These are phyloP conservation scores for Microbotryomycetes sp. DNA, from an alignment of 1,284 basidiomycete genomes.

Conservation along the genomic window DNA sequence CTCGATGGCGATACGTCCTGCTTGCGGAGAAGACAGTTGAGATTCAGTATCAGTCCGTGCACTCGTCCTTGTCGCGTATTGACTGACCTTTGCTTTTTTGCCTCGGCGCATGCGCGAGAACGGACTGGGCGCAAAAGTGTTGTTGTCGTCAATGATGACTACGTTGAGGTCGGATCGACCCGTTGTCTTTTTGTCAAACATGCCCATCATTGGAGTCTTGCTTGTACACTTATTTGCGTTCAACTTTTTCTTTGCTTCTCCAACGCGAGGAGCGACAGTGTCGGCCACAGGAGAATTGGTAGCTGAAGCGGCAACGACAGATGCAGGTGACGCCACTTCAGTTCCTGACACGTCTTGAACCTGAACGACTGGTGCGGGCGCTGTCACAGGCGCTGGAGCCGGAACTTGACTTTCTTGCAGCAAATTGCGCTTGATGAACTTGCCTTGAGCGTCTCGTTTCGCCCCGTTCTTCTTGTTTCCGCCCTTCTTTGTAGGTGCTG, in stretches of 20 bases:
- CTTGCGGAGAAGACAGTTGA: background rate
- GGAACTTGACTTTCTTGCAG: background rate
- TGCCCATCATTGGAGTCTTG: conserved; percentile 21
- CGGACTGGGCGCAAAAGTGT: background rate
- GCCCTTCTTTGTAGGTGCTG: background rate
- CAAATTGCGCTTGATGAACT: background rate
- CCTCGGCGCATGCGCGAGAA: background rate
- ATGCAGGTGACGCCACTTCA: background rate
- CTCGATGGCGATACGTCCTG: conserved; percentile 24
- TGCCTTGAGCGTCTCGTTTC: background rate
- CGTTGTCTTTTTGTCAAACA: conserved; percentile 9
- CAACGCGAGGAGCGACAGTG: background rate
- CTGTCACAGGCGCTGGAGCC: background rate
- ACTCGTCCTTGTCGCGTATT: too few relatives aligned
- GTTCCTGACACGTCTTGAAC: background rate
- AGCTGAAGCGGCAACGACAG: background rate
- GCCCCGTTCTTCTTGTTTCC: background rate
- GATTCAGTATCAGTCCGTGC: background rate
- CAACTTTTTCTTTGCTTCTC: background rate
- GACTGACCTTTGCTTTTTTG: background rate
- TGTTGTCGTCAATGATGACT: conserved; percentile 18
- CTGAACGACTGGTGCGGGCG: too few relatives aligned
- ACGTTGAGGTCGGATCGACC: conserved; percentile 5
- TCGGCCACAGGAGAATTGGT: too few relatives aligned
- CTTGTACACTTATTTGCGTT: background rate